Conservation (phyloP, 345 rosid species). For the Punica granatum region DNA sequence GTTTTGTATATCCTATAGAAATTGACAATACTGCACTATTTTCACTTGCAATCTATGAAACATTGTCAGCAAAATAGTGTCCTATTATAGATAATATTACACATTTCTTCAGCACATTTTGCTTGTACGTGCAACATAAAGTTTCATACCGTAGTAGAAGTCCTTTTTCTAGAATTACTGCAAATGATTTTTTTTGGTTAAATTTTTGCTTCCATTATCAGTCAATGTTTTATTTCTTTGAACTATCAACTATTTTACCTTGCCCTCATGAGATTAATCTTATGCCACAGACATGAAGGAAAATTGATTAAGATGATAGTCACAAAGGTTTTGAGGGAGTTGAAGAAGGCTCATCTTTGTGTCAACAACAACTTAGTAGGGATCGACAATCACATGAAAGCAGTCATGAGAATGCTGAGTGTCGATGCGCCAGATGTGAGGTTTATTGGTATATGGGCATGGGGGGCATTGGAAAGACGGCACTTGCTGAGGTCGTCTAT, state of each 20-base stretch:
- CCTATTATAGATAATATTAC: too few species aligned
- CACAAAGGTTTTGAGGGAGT: background rate
- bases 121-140: too few species aligned
- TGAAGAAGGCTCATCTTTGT: background rate
- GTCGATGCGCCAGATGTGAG: background rate
- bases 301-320: background rate
- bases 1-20: background rate
- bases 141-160: too few species aligned
- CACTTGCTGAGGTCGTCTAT: background rate
- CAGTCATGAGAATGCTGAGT: background rate
- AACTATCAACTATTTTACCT: too few species aligned
- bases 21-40: background rate
- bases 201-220: too few species aligned
- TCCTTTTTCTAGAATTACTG: too few species aligned
- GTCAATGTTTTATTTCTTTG: too few species aligned
- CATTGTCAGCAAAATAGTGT: too few species aligned
- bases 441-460: slow-evolving; percentile 6
- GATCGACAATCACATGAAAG: background rate
- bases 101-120: too few species aligned
- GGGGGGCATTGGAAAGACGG: background rate
- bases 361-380: background rate
- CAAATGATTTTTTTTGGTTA: too few species aligned
- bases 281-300: background rate
- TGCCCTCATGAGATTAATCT: background rate
- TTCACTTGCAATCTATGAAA: too few species aligned